Base-by-base conservation (phyloP, 768 basidiomycete genomes). In the Podaxis mareebaensis region DNA sequence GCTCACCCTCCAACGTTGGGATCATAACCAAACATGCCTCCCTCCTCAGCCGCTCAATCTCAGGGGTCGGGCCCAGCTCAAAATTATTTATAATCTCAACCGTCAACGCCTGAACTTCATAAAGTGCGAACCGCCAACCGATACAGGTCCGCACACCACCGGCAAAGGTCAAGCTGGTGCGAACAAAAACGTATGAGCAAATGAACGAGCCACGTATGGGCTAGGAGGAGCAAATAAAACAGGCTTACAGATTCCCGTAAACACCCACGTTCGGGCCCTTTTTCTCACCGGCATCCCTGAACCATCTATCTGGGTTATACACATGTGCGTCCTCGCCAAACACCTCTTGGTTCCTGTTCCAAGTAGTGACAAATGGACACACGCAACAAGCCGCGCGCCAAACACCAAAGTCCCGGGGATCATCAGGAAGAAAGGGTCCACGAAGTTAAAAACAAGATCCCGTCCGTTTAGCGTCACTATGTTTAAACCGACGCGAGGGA, bases 21-120 rank as follows among this genome's bases (percentile, higher is more conserved):
- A 80, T 62, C 80, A 84, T 81, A 12, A 83, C 79, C 57, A 83
- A 67, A 64, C 79, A 80, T 5, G 80, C 76, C 64, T 82, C 78
- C 55, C 81, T 72, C 40, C 81, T 75, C 24, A 84, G 69, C 15
- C 76, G 70, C 3, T 73, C 69, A 20, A 81, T 69, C 22, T 79
- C 78, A 17, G 77, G 76, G 1, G 78, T 80, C 3, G 71, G 77
- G 63, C 78, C 69, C 38, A 89, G 78, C 67, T 87, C 81, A 64
- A 89, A 88, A 70, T 85, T 83, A 54, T 81, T 79, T 64, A 88
- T 72, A 40, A 85, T 79, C 68, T 87, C 86, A 5, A 85, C 79
- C 4, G 87, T 76, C 65, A 89, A 79, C 0, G 81, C 72, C 67
- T 87, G 83, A 39, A 87, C 73, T 70, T 90, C 87, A 61, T 81